These are phyloP conservation scores for Corchorus olitorius DNA, from an alignment of 345 rosid genomes.

Conservation along the genomic window DNA sequence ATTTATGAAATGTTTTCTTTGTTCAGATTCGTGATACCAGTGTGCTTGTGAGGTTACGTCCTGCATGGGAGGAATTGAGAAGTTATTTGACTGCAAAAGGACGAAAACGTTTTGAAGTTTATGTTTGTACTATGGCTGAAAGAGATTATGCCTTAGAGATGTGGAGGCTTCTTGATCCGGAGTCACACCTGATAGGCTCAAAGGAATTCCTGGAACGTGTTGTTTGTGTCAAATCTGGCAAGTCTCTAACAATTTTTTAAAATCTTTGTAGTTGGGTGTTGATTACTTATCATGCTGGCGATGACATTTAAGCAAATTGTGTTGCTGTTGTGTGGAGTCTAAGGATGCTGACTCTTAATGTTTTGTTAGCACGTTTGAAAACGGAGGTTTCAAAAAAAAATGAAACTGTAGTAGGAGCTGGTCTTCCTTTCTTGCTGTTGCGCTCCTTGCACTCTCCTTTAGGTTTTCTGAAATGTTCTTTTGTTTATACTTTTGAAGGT, in stretches of 20 bases:
- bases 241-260: constrained; percentile 18
- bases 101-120: constrained; percentile 96
- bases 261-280: constrained; percentile 5
- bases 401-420: background rate
- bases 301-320: constrained; percentile 6
- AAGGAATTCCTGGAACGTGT: constrained; percentile 80
- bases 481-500: constrained; percentile 45
- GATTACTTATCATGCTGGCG: background rate
- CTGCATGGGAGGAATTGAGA: constrained; percentile 98
- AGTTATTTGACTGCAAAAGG: constrained; percentile 91
- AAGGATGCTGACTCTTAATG: constrained; percentile 20
- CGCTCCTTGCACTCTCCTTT: background rate
- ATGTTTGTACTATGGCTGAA: constrained; percentile 99
- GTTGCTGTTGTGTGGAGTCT: constrained; percentile 19
- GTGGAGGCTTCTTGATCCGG: constrained; percentile 99
- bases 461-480: constrained; percentile 10
- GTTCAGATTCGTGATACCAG: constrained; percentile 94
- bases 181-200: constrained; percentile 67
- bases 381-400: background rate
- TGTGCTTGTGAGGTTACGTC: constrained; percentile 97
- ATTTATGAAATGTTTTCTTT: constrained; percentile 26
- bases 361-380: background rate
- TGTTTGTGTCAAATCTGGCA: constrained; percentile 95
- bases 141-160: constrained; percentile 99
- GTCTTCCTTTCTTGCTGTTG: constrained; percentile 5